Conservation (phyloP, 2,329 filamentous ascomycete species). For the Colletotrichum lini region DNA sequence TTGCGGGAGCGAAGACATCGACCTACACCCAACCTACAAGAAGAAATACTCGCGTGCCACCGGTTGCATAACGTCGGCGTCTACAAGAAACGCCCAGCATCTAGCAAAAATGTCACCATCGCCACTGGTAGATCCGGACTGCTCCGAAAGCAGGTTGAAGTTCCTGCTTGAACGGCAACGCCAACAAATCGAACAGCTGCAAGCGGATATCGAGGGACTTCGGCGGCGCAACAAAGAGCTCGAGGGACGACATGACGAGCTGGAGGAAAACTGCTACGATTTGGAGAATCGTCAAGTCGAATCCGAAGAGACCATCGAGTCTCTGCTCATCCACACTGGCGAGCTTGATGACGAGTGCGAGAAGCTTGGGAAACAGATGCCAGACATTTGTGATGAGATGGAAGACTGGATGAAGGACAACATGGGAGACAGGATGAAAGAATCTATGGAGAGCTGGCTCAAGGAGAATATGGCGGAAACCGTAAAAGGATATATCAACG, state of each 20-base stretch:
- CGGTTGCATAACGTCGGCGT: not conserved
- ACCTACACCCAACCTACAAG: not conserved
- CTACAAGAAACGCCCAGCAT: not conserved
- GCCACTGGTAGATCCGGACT: not conserved
- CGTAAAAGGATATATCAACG: constrained; percentile 7
- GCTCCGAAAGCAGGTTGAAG: not conserved
- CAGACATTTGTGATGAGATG: constrained; percentile 19
- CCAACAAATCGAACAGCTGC: constrained; percentile 7
- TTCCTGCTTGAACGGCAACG: constrained; percentile 12
- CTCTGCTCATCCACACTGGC: constrained; percentile 14
- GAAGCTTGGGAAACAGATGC: constrained; percentile 29
- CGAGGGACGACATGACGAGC: constrained; percentile 4
- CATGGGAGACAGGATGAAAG: not conserved
- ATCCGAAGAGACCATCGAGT: constrained; percentile 15
- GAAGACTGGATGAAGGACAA: constrained; percentile 1
- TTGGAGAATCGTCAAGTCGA: constrained; percentile 14
- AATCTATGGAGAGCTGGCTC: not conserved
- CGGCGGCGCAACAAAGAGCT: constrained; percentile 15
- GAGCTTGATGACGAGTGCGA: constrained; percentile 27
- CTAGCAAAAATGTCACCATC: not conserved
- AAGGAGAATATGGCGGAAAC: constrained; percentile 26
- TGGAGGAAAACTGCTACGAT: constrained; percentile 10
- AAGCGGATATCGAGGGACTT: constrained; percentile 15
- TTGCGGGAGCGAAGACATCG: not conserved
- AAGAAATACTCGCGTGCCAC: not conserved